Base-by-base conservation (phyloP, 306 rosid species). In the Lathyrus oleraceus region DNA sequence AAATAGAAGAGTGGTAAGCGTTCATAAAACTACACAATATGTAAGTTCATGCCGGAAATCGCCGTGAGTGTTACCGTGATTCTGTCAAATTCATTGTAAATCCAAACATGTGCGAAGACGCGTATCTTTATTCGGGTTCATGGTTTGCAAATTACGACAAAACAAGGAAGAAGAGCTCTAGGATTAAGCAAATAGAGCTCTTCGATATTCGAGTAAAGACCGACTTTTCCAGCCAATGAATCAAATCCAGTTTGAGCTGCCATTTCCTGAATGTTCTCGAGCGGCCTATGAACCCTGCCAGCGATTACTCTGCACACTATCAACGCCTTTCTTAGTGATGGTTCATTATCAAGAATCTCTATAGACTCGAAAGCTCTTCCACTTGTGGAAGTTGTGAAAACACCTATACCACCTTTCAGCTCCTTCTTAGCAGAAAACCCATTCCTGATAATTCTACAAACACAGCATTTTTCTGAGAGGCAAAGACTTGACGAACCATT, bases 261-360 rank as follows among this genome's bases (percentile, higher is more conserved):
- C 76, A 87, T 87, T 65, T 92, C 96, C 53, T 87, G 88, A 57
- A 85, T 88, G 23, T 92, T 89, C 70, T 92, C 96, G 67, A 89
- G 64, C 11, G 98, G 92, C 83, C 84, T 81, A 74, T 92, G 98
- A 63, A 92, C 98, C 69, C 98, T 87, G 16, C 98, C 98, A 38
- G 98, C 98, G 73, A 92, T 86, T n/a, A 92, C 98, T 72, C 98
- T 87, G 84, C 96, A 92, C 1, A 92, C 96, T 27, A 92, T 87
- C 25, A 92, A 61, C n/a, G 89, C 98, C 49, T 86, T 89, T 69
- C 88, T 85, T 0, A 52, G 2, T 11, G 77, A 45, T 3, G 81
- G 79, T 85, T 74, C 79, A 57, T 74, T 28, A 14, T 65, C 79
- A 65, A 44, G 6, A 20, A 66, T 74, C 67, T 74, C 73, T 28